phyloP scores from a whole-genome alignment of 2,329 filamentous ascomycete species.

The Cryphonectria carpinicola region DNA sequence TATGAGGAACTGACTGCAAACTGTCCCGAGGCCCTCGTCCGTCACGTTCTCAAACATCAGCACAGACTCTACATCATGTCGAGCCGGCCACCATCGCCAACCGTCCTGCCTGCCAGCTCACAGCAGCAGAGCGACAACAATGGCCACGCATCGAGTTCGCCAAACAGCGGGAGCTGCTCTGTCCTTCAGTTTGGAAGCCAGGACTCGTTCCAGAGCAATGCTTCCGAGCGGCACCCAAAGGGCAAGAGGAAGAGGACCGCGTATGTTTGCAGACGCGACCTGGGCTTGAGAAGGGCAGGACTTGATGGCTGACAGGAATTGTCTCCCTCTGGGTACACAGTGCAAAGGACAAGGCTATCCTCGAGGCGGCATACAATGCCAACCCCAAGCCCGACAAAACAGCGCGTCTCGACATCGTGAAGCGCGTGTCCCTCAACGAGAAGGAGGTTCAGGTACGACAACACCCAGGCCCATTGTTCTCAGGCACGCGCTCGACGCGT shows the following conservation, averaged over 20 bases:
- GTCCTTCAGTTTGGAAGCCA: conserved; percentile 15
- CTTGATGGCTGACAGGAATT: conserved; percentile 16
- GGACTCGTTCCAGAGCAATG: conserved; percentile 28
- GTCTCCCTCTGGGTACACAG: conserved; percentile 46
- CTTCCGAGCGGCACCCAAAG: conserved; percentile 54
- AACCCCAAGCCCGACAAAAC: conserved; percentile 93
- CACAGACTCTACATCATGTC: conserved; percentile 20
- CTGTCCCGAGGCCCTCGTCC: neutral
- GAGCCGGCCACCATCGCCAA: conserved; percentile 27
- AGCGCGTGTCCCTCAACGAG: conserved; percentile 84
- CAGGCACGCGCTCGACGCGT: conserved; percentile 5
- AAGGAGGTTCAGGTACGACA: conserved; percentile 90
- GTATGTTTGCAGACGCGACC: conserved; percentile 50
- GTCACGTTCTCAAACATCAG: neutral
- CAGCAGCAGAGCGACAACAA: conserved; percentile 22
- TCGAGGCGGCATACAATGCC: conserved; percentile 81
- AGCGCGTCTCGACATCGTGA: conserved; percentile 81
- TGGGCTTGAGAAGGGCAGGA: conserved; percentile 14
- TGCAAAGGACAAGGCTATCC: conserved; percentile 83
- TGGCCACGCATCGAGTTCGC: conserved; percentile 23
- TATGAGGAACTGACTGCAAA: conserved; percentile 3
- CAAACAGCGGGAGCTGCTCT: conserved; percentile 24
- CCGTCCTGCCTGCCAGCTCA: conserved; percentile 19
- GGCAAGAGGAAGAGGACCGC: conserved; percentile 66
- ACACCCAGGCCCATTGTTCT: conserved; percentile 1